A percentile compares a stretch with the other conserved stretches of the same genome.
phyloP scores from a whole-genome alignment of 2,329 filamentous ascomycete genomes.

The Aspergillus puulaauensis region DNA sequence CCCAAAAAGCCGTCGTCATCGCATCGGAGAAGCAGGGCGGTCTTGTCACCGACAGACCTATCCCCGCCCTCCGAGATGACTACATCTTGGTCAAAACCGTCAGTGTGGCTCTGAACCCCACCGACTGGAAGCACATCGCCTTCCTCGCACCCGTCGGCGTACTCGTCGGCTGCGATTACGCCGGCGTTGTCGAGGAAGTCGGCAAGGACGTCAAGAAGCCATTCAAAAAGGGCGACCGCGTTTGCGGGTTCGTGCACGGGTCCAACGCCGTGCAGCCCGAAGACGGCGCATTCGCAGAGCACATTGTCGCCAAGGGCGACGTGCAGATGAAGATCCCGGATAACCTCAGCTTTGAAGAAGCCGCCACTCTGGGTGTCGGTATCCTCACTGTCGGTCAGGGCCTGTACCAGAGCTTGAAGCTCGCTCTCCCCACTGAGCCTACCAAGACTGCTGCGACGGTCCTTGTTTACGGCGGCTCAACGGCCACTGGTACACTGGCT shows the following conservation, averaged over 20 bases:
- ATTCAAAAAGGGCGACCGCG: constrained; percentile 5
- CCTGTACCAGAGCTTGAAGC: background rate
- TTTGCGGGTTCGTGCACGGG: background rate
- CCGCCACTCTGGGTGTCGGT: background rate
- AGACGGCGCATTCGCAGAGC: constrained; percentile 6
- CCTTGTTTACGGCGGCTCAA: constrained; percentile 11
- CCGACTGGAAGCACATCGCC: constrained; percentile 4
- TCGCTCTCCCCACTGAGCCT: background rate
- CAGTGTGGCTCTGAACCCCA: constrained; percentile 3
- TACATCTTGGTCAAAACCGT: constrained; percentile 6
- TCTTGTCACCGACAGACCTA: background rate
- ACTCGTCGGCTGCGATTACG: background rate
- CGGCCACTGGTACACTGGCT: constrained; percentile 11
- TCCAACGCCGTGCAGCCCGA: background rate
- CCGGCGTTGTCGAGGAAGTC: background rate
- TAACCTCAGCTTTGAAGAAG: background rate
- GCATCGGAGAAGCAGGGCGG: background rate
- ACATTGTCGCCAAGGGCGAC: constrained; percentile 1
- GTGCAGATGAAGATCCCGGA: background rate
- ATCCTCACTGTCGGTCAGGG: background rate
- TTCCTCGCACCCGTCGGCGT: background rate
- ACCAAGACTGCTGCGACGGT: background rate
- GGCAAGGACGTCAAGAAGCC: background rate
- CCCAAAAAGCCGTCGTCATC: constrained; percentile 1
- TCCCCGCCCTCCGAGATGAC: constrained; percentile 1